Percentiles rank a stretch among this genome's conserved stretches.
phyloP scores from a whole-genome alignment of 2,329 filamentous ascomycete species.

The Phaeophleospora eucalypticola region DNA sequence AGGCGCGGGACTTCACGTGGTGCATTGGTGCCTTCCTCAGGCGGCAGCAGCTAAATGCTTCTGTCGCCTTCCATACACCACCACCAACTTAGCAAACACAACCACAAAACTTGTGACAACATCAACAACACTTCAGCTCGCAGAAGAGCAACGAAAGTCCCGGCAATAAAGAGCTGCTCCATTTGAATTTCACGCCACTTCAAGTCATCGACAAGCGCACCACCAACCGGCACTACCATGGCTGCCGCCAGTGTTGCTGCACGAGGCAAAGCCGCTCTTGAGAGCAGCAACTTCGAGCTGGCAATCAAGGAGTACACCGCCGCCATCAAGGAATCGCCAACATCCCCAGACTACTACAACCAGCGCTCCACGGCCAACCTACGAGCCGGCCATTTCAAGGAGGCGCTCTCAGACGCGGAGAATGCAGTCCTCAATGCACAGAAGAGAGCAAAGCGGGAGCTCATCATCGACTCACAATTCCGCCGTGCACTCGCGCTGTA shows the following conservation, averaged over 20 bases:
- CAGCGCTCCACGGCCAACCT: conserved; percentile 76
- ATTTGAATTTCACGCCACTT: background rate
- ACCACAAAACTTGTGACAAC: background rate
- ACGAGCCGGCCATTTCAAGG: conserved; percentile 49
- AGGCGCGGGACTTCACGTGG: background rate
- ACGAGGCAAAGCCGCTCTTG: conserved; percentile 59
- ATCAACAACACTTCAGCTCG: too few species aligned
- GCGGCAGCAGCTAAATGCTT: too few species aligned
- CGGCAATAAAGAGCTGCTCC: too few species aligned
- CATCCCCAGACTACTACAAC: conserved; percentile 73
- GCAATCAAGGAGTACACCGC: conserved; percentile 66
- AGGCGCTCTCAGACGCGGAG: conserved; percentile 46
- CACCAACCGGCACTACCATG: background rate
- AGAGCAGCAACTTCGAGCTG: conserved; percentile 58
- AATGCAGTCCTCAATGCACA: conserved; percentile 60
- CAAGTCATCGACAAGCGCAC: background rate
- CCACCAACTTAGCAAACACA: background rate
- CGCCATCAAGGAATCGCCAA: conserved; percentile 59
- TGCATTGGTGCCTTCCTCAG: too few species aligned
- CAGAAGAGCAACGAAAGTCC: too few species aligned
- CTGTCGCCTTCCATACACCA: background rate
- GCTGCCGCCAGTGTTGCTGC: conserved; percentile 33
- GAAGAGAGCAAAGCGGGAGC: conserved; percentile 67
- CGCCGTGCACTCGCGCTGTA: conserved; percentile 72
- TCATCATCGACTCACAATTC: conserved; percentile 77